Base-by-base conservation (phyloP, 306 rosid species). In the Rosa chinensis region DNA sequence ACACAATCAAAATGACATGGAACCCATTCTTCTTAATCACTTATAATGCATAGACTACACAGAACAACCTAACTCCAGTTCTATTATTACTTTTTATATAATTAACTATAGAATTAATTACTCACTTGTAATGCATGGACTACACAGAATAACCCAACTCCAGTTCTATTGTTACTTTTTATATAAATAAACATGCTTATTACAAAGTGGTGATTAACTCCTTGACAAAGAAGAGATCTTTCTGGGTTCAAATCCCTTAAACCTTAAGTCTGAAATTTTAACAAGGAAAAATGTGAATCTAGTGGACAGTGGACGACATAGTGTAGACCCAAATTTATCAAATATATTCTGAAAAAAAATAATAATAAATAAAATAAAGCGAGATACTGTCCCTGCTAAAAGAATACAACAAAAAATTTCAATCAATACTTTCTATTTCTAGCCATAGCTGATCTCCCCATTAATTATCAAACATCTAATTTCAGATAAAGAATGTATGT, bases 11-110 rank as follows among this genome's bases (percentile, higher is more conserved):
- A 69, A 43, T 66, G 47, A 42, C 35, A 39, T 18, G 14, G 8
- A 35, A 40, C 14, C n/a, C 20, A 5, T 43, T 67, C 55, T 47
- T 70, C 84, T 73, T 21, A 39, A 42, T n/a, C 48, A 53, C 56
- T n/a, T 58, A 42, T 23, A 58, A 16, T 11, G 52, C 13, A 18
- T 53, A 21, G 59, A 53, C 59, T 53, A 53, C 21, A 53, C 59
- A 17, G 59, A 53, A 18, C 21, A 53, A 52, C 21, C 58, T 52
- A 14, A 52, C 58, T 52, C 56, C 56, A 53, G 23, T 53, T 53
- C 10, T 53, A 18, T 53, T 32, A 32, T 32, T 32, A 32, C 3
- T 32, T 32, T 32, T 32, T 32, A 32, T 32, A 32, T 32, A 32
- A 32, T 32, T 32, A 32, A 32, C 37, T 32, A 32, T 32, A 32